These are phyloP conservation scores for Berberis vulgaris DNA, from an alignment of 164 flowering plant species.

Conservation along the genomic window DNA sequence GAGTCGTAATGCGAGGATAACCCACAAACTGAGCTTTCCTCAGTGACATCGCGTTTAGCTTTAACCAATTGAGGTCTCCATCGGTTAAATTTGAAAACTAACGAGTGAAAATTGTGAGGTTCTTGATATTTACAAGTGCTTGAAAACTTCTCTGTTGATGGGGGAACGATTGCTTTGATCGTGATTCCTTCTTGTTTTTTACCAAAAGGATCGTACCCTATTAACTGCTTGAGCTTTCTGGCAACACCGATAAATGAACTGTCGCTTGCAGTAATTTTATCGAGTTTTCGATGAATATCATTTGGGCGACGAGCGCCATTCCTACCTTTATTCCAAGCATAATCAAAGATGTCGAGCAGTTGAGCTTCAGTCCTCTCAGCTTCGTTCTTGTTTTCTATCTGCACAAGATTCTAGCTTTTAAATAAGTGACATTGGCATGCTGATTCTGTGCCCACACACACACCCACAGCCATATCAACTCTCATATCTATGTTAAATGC, in stretches of 20 bases:
- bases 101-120: too few species aligned
- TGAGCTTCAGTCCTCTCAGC: conserved; percentile 53
- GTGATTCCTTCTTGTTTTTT: conserved; percentile 44
- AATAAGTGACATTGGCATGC: not conserved
- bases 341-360: conserved; percentile 54
- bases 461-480: too few species aligned
- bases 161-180: conserved; percentile 28
- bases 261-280: conserved; percentile 22
- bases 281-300: conserved; percentile 50
- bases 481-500: too few species aligned
- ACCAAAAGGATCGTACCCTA: conserved; percentile 11
- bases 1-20: not conserved
- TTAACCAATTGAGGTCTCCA: conserved; percentile 10
- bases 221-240: conserved; percentile 24
- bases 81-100: too few species aligned
- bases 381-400: conserved; percentile 52
- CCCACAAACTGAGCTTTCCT: conserved; percentile 15
- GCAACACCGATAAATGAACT: conserved; percentile 13
- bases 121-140: conserved; percentile 21
- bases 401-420: conserved; percentile 8
- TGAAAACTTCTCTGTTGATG: conserved; percentile 22
- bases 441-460: too few species aligned
- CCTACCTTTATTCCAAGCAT: conserved; percentile 75
- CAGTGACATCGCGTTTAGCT: conserved; percentile 8
- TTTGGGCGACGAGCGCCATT: conserved; percentile 60